Evolutionary conservation across 129 eudicot genomes (phyloP).

Genomic region (Centrapalus pauciflorus): DNA sequence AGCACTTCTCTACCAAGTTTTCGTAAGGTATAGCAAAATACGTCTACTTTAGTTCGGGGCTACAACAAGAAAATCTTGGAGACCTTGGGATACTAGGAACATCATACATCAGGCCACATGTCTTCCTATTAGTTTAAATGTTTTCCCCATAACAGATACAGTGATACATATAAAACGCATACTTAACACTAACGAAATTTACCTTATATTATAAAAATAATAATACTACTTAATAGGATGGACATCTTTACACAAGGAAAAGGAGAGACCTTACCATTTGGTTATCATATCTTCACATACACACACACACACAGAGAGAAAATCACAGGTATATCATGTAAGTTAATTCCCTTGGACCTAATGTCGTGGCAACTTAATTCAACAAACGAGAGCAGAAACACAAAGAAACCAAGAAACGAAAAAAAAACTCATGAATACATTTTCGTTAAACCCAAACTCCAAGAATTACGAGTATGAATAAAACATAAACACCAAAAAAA

Average conservation of each 20-base stretch:
- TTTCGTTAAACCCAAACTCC: slow-evolving; percentile 3
- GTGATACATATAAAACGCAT: background rate
- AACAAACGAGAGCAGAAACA: background rate
- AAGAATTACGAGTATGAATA: background rate
- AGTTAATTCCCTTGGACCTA: slow-evolving; percentile 9
- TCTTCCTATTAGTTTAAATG: background rate
- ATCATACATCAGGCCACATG: background rate
- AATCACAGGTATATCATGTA: background rate
- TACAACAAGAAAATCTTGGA: background rate
- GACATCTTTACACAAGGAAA: background rate
- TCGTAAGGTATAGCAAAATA: background rate
- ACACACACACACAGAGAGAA: too few species aligned
- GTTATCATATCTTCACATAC: background rate
- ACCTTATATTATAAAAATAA: background rate
- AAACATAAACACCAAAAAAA: background rate
- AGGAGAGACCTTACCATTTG: background rate
- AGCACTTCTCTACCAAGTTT: too few species aligned
- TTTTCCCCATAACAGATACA: background rate
- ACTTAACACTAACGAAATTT: background rate
- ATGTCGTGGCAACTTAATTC: background rate
- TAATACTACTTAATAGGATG: background rate
- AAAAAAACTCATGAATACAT: background rate
- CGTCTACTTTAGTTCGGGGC: background rate
- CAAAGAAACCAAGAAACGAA: slow-evolving; percentile 17
- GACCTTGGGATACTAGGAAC: background rate